Percentiles rank a stretch among this genome's conserved stretches.
Evolutionary conservation across 345 rosid species (phyloP).

Genomic region (Pseudoturritis turrita): DNA sequence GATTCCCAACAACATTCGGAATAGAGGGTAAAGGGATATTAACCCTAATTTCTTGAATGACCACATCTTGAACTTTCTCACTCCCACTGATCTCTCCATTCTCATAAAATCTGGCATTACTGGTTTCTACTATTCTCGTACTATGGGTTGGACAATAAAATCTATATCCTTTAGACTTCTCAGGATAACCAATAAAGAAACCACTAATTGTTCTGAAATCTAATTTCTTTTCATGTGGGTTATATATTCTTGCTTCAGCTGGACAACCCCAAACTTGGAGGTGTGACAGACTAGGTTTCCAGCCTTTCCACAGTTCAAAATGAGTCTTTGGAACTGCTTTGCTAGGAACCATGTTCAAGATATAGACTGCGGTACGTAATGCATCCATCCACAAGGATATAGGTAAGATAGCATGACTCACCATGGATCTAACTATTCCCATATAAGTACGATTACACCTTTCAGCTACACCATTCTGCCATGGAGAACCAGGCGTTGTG

Average conservation of each 20-base stretch:
- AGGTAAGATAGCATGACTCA: not conserved
- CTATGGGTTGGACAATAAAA: not conserved
- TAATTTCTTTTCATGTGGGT: not conserved
- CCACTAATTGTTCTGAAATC: not conserved
- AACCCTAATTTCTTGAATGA: not conserved
- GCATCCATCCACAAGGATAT: slow-evolving; percentile 13
- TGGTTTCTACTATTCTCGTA: not conserved
- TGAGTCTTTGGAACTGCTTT: not conserved
- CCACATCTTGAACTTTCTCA: not conserved
- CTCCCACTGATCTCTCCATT: not conserved
- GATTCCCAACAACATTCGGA: not conserved
- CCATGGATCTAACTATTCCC: not conserved
- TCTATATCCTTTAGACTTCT: not conserved
- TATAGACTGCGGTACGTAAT: not conserved
- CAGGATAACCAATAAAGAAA: not conserved
- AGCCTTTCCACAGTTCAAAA: not conserved
- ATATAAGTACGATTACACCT: not conserved
- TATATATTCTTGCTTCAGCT: not conserved
- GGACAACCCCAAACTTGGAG: not conserved
- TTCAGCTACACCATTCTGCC: slow-evolving; percentile 13
- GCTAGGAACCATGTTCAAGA: not conserved
- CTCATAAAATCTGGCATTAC: not conserved
- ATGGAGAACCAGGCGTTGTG: not conserved
- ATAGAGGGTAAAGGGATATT: not conserved
- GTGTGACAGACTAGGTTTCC: not conserved